Conservation (phyloP, 768 basidiomycete species). For the Panaeolus cyanescens region DNA sequence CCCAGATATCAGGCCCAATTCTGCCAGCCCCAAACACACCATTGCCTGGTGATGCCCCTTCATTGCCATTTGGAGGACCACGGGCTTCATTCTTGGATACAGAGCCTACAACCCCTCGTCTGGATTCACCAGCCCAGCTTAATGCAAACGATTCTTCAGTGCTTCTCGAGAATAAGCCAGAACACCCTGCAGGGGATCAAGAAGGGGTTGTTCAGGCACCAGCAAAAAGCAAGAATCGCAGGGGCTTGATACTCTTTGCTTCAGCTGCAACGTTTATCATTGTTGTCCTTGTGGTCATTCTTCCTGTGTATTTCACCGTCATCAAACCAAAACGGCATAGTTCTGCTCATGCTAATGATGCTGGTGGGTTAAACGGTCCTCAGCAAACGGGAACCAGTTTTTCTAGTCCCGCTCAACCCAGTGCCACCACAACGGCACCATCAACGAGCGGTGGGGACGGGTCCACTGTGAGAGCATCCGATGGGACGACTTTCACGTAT, state of each 20-base stretch:
- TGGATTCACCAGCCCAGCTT: conserved; percentile 15
- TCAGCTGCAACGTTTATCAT: conserved; percentile 19
- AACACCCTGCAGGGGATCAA: conserved; percentile 8
- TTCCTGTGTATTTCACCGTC: conserved; percentile 35
- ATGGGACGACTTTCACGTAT: conserved; percentile 78
- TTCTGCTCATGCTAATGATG: conserved; percentile 7
- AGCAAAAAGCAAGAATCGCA: conserved; percentile 17
- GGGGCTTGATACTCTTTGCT: conserved; percentile 14
- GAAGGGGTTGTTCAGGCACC: conserved; percentile 12
- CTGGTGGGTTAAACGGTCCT: background rate
- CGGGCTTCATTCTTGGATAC: conserved; percentile 18
- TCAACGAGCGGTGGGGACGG: conserved; percentile 64
- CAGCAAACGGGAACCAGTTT: background rate
- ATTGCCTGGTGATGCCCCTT: conserved; percentile 17
- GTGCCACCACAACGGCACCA: conserved; percentile 20
- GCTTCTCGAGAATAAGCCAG: conserved; percentile 13
- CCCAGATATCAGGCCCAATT: conserved; percentile 13
- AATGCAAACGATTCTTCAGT: conserved; percentile 19
- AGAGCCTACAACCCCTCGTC: conserved; percentile 18
- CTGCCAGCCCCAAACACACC: conserved; percentile 19
- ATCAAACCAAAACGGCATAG: conserved; percentile 24
- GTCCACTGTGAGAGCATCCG: conserved; percentile 58
- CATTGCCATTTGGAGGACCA: conserved; percentile 15
- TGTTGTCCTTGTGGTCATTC: conserved; percentile 29
- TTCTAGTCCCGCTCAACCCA: background rate